phyloP scores from a whole-genome alignment of 2,329 filamentous ascomycete species.

The Tolypocladium inflatum region DNA sequence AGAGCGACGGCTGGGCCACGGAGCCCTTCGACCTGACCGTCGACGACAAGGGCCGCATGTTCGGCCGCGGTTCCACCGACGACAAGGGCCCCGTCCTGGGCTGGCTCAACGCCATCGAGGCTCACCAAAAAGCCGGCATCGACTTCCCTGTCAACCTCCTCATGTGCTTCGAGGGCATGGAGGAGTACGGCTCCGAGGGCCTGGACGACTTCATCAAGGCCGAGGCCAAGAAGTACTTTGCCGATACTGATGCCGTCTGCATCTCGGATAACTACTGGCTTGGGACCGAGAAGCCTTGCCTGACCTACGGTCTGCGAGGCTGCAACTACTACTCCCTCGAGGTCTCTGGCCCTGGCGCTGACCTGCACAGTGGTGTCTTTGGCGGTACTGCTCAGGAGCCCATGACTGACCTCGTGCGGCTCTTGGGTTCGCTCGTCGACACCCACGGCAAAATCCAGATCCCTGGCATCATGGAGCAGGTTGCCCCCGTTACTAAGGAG shows the following conservation, averaged over 20 bases:
- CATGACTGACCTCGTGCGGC: conserved; percentile 86
- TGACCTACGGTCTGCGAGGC: conserved; percentile 93
- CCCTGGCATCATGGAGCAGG: conserved; percentile 87
- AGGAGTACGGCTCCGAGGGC: conserved; percentile 95
- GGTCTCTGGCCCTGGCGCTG: conserved; percentile 81
- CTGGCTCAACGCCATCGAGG: conserved; percentile 97
- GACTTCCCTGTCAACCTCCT: conserved; percentile 96
- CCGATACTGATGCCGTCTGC: conserved; percentile 90
- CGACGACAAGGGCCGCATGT: conserved; percentile 91
- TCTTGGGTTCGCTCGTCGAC: conserved; percentile 80
- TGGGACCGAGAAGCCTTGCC: conserved; percentile 93
- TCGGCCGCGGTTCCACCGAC: conserved; percentile 87
- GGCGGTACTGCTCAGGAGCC: conserved; percentile 94
- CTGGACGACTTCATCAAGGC: conserved; percentile 88
- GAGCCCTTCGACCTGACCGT: conserved; percentile 86
- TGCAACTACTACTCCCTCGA: conserved; percentile 97
- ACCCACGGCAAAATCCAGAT: conserved; percentile 88
- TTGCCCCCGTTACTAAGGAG: conserved; percentile 77
- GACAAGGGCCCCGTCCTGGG: conserved; percentile 97
- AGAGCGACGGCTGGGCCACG: conserved; percentile 90
- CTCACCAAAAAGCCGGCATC: conserved; percentile 87
- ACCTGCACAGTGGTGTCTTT: conserved; percentile 95
- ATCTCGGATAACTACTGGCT: conserved; percentile 99
- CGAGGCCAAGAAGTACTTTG: conserved; percentile 91
- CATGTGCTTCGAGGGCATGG: conserved; percentile 99